Base-by-base conservation (phyloP, 2,329 filamentous ascomycete species). In the Penicillium verrucosum region DNA sequence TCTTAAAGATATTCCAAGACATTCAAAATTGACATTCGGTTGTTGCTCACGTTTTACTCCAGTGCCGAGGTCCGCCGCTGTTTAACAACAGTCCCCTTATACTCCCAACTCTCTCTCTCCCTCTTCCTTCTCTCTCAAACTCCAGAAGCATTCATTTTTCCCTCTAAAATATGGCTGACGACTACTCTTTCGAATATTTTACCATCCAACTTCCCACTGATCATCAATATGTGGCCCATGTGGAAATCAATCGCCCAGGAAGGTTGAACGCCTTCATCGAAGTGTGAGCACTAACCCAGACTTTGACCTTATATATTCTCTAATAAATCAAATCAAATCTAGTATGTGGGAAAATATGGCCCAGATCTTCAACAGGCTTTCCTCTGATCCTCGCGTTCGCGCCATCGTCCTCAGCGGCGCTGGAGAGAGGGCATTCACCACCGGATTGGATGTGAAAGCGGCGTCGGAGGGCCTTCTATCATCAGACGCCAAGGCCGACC, bases 181-280 rank as follows among this genome's bases (percentile, higher is more conserved):
- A 60, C 43, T 66, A 68, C 57, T 50, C 58, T 12, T 68, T 62
- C 60, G 65, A 87, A 64, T 80, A 89, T 79, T 92, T 91, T 82
- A 85, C 86, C 63, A 80, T 95, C 65, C 85, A 83, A n/a, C 86
- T 85, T 41, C 90, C 92, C 1, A 47, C 60, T 0, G 59, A 68
- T 0, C 69, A 77, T 37, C 82, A 87, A 68, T 86, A 86, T 77
- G 87, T 97, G 47, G 89, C 87, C n/a, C 90, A 96, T 72, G 89
- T 97, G 57, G 88, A 97, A 76, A 96, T 96, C 77, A 92, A 95
- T 78, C 85, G 92, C 1, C 85, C 92, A 1, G 75, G 85, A 63
- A 96, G 96, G 78, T 79, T 97, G 73, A 97, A 97, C 74, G 86
- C 92, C 62, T 97, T 96, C 74, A 82, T 85, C 63, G 86, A 90